Evolutionary conservation across 2,329 filamentous ascomycete species (phyloP).

Genomic region (Periconia digitata): DNA sequence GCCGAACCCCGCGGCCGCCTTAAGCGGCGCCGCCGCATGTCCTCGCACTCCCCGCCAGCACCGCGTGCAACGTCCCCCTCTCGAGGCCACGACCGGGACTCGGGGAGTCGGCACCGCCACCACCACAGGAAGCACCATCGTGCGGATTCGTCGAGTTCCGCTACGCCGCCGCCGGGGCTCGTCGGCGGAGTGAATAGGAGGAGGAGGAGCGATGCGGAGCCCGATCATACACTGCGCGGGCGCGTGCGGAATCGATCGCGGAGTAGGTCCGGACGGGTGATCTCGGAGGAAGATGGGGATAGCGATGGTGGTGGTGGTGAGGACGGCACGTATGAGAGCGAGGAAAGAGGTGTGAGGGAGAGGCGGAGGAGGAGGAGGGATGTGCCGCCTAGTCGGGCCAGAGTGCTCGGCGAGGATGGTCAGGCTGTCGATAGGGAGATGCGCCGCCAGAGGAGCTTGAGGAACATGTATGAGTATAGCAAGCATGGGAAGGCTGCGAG

Average conservation of each 20-base stretch:
- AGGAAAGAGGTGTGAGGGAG: slow-evolving; percentile 19
- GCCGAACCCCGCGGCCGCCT: slow-evolving; percentile 27
- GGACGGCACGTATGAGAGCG: slow-evolving; percentile 35
- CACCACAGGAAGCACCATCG: slow-evolving; percentile 37
- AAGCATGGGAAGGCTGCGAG: slow-evolving; percentile 10
- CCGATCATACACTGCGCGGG: slow-evolving; percentile 38
- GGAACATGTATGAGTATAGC: slow-evolving; percentile 30
- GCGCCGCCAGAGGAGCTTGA: slow-evolving; percentile 43
- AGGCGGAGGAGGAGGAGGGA: slow-evolving; percentile 34
- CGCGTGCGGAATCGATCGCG: slow-evolving; percentile 30
- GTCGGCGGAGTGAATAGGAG: slow-evolving; percentile 28
- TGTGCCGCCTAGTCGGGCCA: slow-evolving; percentile 36
- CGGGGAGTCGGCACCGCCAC: slow-evolving; percentile 31
- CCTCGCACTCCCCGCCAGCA: slow-evolving; percentile 33
- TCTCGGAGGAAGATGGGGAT: slow-evolving; percentile 24
- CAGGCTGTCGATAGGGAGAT: slow-evolving; percentile 18
- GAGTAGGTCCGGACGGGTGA: slow-evolving; percentile 23
- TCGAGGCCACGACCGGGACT: slow-evolving; percentile 36
- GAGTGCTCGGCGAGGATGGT: slow-evolving; percentile 17
- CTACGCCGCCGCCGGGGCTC: slow-evolving; percentile 23
- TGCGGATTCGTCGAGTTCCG: slow-evolving; percentile 25
- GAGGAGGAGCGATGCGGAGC: slow-evolving; percentile 37
- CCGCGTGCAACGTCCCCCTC: slow-evolving; percentile 33
- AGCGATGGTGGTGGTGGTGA: slow-evolving; percentile 14
- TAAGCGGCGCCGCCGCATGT: slow-evolving; percentile 32